A percentile compares a stretch with the other conserved stretches of the same genome.
phyloP scores from a whole-genome alignment of 129 eudicot genomes.

The Scalesia atractyloides region DNA sequence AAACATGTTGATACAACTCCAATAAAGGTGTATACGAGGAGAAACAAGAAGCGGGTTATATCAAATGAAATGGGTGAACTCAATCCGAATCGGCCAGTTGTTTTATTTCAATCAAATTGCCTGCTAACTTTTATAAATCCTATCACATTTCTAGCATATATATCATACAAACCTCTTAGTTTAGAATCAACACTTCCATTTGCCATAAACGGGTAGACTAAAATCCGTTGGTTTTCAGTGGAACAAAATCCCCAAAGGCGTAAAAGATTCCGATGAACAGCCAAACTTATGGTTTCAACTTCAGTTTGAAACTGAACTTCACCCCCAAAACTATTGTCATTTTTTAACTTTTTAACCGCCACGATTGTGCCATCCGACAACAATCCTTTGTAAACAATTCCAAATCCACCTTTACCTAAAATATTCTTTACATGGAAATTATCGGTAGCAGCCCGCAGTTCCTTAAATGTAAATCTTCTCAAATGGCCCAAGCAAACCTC shows the following conservation, averaged over 20 bases:
- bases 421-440: constrained; percentile 75
- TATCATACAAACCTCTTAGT: constrained; percentile 58
- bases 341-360: constrained; percentile 86
- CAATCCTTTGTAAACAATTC: constrained; percentile 72
- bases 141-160: background rate
- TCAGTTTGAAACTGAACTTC: constrained; percentile 95
- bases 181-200: constrained; percentile 92
- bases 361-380: constrained; percentile 72
- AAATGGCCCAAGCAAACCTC: constrained; percentile 85
- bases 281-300: constrained; percentile 86
- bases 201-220: constrained; percentile 85
- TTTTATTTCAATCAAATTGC: too few relatives aligned
- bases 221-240: constrained; percentile 80
- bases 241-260: constrained; percentile 90
- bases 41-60: too few relatives aligned
- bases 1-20: background rate
- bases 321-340: constrained; percentile 65
- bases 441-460: constrained; percentile 78
- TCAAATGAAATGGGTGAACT: too few relatives aligned
- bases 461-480: constrained; percentile 74
- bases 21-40: too few relatives aligned
- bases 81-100: too few relatives aligned
- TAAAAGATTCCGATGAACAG: constrained; percentile 91
- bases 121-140: too few relatives aligned
- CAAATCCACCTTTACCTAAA: constrained; percentile 85